A percentile compares a stretch with the other conserved stretches of the same genome.
Conservation (phyloP, 371 early-diverging fungal species). For the Mucor indicus region DNA sequence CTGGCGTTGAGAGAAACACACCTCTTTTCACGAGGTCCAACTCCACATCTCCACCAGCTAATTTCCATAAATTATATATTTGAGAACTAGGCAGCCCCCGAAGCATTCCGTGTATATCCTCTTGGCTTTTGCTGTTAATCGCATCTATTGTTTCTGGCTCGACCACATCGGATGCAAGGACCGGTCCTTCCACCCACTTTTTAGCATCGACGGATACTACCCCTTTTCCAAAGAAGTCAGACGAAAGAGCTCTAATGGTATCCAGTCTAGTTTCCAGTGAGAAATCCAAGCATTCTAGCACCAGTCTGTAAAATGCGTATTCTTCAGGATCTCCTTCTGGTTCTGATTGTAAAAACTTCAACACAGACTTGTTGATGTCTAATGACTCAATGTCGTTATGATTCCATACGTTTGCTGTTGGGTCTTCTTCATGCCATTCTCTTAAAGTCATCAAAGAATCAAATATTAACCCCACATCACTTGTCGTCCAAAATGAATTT, state of each 20-base stretch:
- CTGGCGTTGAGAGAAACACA: constrained; percentile 55
- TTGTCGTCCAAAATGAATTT: constrained; percentile 56
- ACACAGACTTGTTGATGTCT: constrained; percentile 33
- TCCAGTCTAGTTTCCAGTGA: constrained; percentile 11
- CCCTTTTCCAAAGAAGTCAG: constrained; percentile 13
- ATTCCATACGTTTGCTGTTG: constrained; percentile 24
- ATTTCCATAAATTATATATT: constrained; percentile 61
- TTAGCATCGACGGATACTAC: neutral
- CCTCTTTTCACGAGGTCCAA: constrained; percentile 55
- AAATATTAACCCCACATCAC: constrained; percentile 41
- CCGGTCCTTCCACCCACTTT: constrained; percentile 35
- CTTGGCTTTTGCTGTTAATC: constrained; percentile 5
- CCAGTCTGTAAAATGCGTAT: constrained; percentile 21
- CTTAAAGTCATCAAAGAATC: constrained; percentile 32
- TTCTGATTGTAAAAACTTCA: constrained; percentile 30
- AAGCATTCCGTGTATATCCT: constrained; percentile 21
- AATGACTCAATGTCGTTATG: constrained; percentile 28
- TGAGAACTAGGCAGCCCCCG: constrained; percentile 46
- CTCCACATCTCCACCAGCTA: constrained; percentile 69
- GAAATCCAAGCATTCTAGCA: constrained; percentile 25
- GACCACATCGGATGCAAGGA: constrained; percentile 33
- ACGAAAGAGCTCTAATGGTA: constrained; percentile 15
- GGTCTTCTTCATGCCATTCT: constrained; percentile 28
- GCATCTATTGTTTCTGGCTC: constrained; percentile 27
- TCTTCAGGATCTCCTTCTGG: constrained; percentile 7